Evolutionary conservation across 2,329 filamentous ascomycete genomes (phyloP).

Genomic region (Pseudopyricularia javanii): DNA sequence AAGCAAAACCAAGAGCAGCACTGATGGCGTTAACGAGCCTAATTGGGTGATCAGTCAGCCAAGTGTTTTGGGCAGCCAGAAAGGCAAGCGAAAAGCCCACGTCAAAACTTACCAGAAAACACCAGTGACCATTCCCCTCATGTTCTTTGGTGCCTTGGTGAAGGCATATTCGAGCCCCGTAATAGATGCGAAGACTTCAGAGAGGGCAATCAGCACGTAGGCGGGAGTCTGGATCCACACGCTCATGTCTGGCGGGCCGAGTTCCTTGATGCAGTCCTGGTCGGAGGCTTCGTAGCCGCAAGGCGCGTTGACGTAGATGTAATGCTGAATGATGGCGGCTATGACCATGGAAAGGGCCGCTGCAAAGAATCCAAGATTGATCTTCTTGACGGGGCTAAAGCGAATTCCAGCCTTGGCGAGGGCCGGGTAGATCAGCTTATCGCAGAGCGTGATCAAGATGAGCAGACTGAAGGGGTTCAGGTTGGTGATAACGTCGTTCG

Average conservation of each 20-base stretch:
- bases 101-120: slow-evolving; percentile 20
- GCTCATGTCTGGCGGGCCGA: slow-evolving; percentile 27
- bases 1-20: slow-evolving; percentile 52
- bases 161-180: slow-evolving; percentile 61
- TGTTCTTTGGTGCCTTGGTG: slow-evolving; percentile 64
- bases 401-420: slow-evolving; percentile 51
- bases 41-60: slow-evolving; percentile 24
- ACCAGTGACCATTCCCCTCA: slow-evolving; percentile 58
- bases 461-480: slow-evolving; percentile 63
- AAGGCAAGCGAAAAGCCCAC: background rate
- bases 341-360: slow-evolving; percentile 47
- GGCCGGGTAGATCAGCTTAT: slow-evolving; percentile 54
- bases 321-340: slow-evolving; percentile 41
- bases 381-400: slow-evolving; percentile 67
- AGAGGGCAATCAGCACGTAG: slow-evolving; percentile 34
- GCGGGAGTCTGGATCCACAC: slow-evolving; percentile 47
- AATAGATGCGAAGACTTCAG: slow-evolving; percentile 36
- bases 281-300: slow-evolving; percentile 37
- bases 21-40: slow-evolving; percentile 2
- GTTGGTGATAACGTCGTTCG: slow-evolving; percentile 67
- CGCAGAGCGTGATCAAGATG: slow-evolving; percentile 61
- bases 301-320: slow-evolving; percentile 48
- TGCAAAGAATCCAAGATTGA: slow-evolving; percentile 55
- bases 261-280: slow-evolving; percentile 30
- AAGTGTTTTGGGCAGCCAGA: background rate